phyloP scores from a whole-genome alignment of 164 flowering plant species.

The Annona cherimola region DNA sequence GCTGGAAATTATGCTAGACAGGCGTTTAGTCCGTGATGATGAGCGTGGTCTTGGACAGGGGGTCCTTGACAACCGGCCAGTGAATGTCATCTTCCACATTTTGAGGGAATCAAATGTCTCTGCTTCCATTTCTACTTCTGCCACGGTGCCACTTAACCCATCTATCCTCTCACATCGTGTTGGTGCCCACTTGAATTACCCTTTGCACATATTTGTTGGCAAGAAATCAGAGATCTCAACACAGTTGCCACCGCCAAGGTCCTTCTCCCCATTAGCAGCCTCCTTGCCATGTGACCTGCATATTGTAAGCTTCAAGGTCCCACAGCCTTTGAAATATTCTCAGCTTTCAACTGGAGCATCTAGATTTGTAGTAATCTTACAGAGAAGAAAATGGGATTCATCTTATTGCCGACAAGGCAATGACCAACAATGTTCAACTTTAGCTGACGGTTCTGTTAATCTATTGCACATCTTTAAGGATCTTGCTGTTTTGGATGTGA shows the following conservation, averaged over 20 bases:
- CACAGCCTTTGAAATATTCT: slow-evolving; percentile 59
- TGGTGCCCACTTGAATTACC: slow-evolving; percentile 78
- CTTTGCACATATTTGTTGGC: slow-evolving; percentile 65
- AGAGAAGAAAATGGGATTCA: slow-evolving; percentile 73
- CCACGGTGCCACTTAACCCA: slow-evolving; percentile 49
- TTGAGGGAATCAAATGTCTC: slow-evolving; percentile 68
- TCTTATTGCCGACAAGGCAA: slow-evolving; percentile 63
- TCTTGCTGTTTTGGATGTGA: slow-evolving; percentile 55
- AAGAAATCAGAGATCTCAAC: slow-evolving; percentile 58
- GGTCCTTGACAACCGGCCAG: slow-evolving; percentile 86
- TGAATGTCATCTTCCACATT: slow-evolving; percentile 81
- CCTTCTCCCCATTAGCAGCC: slow-evolving; percentile 65
- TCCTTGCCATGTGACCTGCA: slow-evolving; percentile 94
- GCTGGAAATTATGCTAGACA: slow-evolving; percentile 95
- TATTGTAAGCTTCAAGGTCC: slow-evolving; percentile 81
- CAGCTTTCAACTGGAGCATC: slow-evolving; percentile 47
- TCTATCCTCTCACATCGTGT: slow-evolving; percentile 79
- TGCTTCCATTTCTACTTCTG: slow-evolving; percentile 32
- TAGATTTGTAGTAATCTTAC: slow-evolving; percentile 60
- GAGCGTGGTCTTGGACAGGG: slow-evolving; percentile 99
- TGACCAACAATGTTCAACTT: slow-evolving; percentile 40
- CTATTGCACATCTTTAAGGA: slow-evolving; percentile 69
- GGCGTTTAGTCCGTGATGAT: slow-evolving; percentile 79
- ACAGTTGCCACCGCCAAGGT: slow-evolving; percentile 52
- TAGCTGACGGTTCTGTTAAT: slow-evolving; percentile 61